Base-by-base conservation (phyloP, 768 basidiomycete species). In the Tremella fuciformis region DNA sequence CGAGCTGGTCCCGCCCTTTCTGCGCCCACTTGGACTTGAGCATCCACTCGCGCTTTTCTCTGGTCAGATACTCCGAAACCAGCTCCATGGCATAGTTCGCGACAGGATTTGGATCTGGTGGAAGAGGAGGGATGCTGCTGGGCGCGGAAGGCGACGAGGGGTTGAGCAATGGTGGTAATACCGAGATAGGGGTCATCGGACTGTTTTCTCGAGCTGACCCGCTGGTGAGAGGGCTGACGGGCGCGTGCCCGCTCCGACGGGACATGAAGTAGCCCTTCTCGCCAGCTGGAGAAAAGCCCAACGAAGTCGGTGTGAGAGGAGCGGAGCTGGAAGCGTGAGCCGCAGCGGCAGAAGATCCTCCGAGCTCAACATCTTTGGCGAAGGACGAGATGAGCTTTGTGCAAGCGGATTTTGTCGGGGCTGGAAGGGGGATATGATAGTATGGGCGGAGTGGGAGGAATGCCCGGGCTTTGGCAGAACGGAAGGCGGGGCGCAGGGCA, bases 1-100 rank as follows among this genome's bases (percentile, higher is more conserved):
- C 59, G 0, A 76, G 57, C n/a, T 58, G 58, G 21, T 72, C 71
- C 19, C 73, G 61, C 3, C 75, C 75, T 13, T 68, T 67, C 47
- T 73, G 72, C 13, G 64, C 66, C 73, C 73, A 76, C 59, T 70
- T 73, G 34, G 55, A 56, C 26, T 67, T 69, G 2, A 69, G 48
- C 66, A 75, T 76, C 41, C 69, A 67, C 22, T 76, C 75, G 22
- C 75, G 62, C 58, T 74, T 76, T 50, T 76, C 75, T 21, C 74
- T 55, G 3, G 70, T 67, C 13, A 71, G 29, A 50, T 59, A 76
- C 55, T 76, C 75, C 4, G 70, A 72, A 6, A 74, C 48, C 21
- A 76, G 60, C 53, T 76, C 75, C 34, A 73, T 42, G 1, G 70
- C 64, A 42, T 69, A 76, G 37, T 59, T 62, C 16, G 67, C 63